Evolutionary conservation across 257 asterid genomes (phyloP), one percentile per base, ranked within the genome.

Genomic region (Solanum etuberosum): DNA sequence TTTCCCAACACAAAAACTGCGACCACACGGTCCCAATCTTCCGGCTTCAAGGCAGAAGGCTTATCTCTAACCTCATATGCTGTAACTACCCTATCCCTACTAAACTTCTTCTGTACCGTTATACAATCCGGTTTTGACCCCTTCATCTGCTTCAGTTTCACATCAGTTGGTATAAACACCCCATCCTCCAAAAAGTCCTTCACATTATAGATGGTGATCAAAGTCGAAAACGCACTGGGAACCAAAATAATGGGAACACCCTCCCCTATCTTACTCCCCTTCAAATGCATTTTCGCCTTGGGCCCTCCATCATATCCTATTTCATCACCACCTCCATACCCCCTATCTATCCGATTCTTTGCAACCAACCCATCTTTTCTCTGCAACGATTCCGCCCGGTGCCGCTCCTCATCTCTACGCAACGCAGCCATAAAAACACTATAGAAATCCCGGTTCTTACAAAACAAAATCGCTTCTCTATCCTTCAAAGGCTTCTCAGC

Each of bases 21-120:
- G 43, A 97, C 99, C 81, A 97, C 99, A 0, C 99, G 97, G 40
- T 97, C 99, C 99, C 99, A 97, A 59, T 97, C 99, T 59, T 97
- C 99, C 35, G 92, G 89, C 91, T 97, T 97, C 89, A 97, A 73
- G 0, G 97, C 94, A 20, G 99, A 93, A 2, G 99, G 99, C 93
- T 97, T 97, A 88, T 97, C 99, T 88, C 99, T 94, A 46, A 97
- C 98, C 94, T 97, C 99, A 88, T 97, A 97, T 32, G 99, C 99
- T 4, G 98, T 91, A 86, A 96, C 99, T 78, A 93, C 98, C 27
- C 99, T 91, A 87, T 97, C 99, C 95, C 99, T 93, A 90, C 99
- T 97, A 80, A 96, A 96, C 93, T 96, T 96, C 92, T 97, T 97
- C 92, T 96, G 99, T 89, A 97, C 99, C 2, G 99, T 97, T 57